Evolutionary conservation across 2,329 filamentous ascomycete species (phyloP).

Genomic region (Colletotrichum simmondsii): DNA sequence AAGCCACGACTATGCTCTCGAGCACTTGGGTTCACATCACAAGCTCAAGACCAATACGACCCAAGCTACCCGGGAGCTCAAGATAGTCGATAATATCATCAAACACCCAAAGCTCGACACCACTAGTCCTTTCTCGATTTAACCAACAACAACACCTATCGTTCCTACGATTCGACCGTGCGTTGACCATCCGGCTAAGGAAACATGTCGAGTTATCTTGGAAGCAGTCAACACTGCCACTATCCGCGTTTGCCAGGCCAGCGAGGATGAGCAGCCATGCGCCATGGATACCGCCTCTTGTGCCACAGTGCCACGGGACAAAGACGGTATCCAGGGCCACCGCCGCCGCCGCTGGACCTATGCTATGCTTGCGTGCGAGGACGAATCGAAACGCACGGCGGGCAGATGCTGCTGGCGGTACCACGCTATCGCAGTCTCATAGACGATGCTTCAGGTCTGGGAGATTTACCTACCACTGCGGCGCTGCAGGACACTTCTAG

Average conservation of each 20-base stretch:
- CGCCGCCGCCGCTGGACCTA: slow-evolving; percentile 19
- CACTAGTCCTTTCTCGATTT: background rate
- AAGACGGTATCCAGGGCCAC: slow-evolving; percentile 22
- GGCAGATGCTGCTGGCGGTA: slow-evolving; percentile 15
- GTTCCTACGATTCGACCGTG: background rate
- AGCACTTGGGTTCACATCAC: background rate
- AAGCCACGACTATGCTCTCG: background rate
- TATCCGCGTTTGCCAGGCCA: slow-evolving; percentile 13
- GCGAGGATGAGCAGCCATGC: slow-evolving; percentile 15
- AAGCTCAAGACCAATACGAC: background rate
- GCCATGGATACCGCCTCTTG: slow-evolving; percentile 11
- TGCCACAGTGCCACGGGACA: slow-evolving; percentile 24
- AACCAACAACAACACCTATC: background rate
- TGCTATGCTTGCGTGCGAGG: slow-evolving; percentile 12
- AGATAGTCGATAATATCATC: background rate
- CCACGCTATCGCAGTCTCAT: background rate
- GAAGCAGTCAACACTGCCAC: slow-evolving; percentile 2
- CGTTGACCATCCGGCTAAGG: background rate
- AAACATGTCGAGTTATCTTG: background rate
- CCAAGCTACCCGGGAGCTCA: background rate
- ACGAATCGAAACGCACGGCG: slow-evolving; percentile 23
- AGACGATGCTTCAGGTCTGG: background rate
- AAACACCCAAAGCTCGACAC: background rate
- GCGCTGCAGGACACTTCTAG: background rate
- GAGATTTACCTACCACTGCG: background rate